Percentiles rank a stretch among this genome's conserved stretches.
Evolutionary conservation across 805 yeast genomes (phyloP).

Genomic region (Teunomyces gatunensis): DNA sequence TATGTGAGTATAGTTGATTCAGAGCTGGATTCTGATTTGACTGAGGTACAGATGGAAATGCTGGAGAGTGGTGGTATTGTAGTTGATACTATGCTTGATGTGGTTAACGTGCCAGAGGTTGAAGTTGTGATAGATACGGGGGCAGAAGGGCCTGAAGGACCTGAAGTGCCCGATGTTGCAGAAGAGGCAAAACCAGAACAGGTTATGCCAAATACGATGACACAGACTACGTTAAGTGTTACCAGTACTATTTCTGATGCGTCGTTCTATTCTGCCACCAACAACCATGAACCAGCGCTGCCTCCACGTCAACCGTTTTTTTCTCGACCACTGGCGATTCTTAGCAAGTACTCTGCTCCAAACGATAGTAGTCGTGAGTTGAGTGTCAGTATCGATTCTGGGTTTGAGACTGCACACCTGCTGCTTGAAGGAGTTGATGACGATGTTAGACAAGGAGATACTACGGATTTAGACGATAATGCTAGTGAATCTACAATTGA

Average conservation of each 20-base stretch:
- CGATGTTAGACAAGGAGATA: not conserved
- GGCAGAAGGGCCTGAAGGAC: not conserved
- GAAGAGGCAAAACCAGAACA: not conserved
- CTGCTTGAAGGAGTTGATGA: not conserved
- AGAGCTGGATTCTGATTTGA: not conserved
- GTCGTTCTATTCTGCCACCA: slow-evolving; percentile 15
- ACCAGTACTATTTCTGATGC: slow-evolving; percentile 1
- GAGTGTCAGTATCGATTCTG: slow-evolving; percentile 18
- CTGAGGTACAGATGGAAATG: not conserved
- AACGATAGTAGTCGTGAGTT: slow-evolving; percentile 8
- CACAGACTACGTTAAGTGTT: not conserved
- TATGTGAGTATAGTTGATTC: not conserved
- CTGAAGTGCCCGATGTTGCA: not conserved
- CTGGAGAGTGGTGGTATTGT: not conserved
- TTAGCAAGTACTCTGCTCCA: slow-evolving; percentile 16
- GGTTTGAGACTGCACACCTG: not conserved
- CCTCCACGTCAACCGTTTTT: slow-evolving; percentile 12
- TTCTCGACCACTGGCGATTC: slow-evolving; percentile 25
- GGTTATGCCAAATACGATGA: not conserved
- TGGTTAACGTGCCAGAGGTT: not conserved
- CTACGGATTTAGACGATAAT: not conserved
- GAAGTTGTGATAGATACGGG: not conserved
- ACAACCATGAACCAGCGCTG: slow-evolving; percentile 4
- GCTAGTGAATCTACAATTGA: slow-evolving; percentile 7
- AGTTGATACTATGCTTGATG: not conserved